Percentiles rank a stretch among this genome's conserved stretches.
Conservation (phyloP, 1,284 basidiomycete species). For the Puccinia horiana region DNA sequence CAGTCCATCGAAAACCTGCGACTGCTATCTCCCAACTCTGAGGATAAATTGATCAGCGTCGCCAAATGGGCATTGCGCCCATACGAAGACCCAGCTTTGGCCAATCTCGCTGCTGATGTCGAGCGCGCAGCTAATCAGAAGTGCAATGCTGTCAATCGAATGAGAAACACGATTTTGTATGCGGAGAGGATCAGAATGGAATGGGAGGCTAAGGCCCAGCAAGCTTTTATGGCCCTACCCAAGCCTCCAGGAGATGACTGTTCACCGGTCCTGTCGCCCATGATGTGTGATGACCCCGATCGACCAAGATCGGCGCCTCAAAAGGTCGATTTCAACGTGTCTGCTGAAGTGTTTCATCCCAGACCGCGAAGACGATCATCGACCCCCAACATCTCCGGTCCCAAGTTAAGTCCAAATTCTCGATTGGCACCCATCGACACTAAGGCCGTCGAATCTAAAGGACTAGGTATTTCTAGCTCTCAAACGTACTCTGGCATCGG, state of each 20-base stretch:
- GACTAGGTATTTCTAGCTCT: slow-evolving; percentile 9
- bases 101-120: slow-evolving; percentile 78
- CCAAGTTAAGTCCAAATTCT: slow-evolving; percentile 1
- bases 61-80: slow-evolving; percentile 77
- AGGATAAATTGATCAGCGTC: slow-evolving; percentile 76
- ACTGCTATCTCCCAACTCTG: slow-evolving; percentile 76
- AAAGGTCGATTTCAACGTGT: slow-evolving; percentile 1
- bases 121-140: slow-evolving; percentile 88
- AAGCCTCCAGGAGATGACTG: slow-evolving; percentile 64
- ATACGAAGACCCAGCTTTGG: slow-evolving; percentile 75
- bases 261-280: slow-evolving; percentile 55
- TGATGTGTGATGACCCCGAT: slow-evolving; percentile 9
- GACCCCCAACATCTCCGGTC: not conserved
- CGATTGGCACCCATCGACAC: slow-evolving; percentile 27
- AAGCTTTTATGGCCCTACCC: slow-evolving; percentile 65
- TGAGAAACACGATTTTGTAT: slow-evolving; percentile 97
- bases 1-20: slow-evolving; percentile 90
- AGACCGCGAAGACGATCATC: slow-evolving; percentile 4
- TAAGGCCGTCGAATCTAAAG: slow-evolving; percentile 13
- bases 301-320: slow-evolving; percentile 22
- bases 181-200: slow-evolving; percentile 95
- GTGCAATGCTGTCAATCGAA: slow-evolving; percentile 88
- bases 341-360: not conserved
- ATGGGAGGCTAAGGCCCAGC: slow-evolving; percentile 85
- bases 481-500: slow-evolving; percentile 17